Conservation (phyloP, 495 filamentous ascomycete species). For the Xylaria nigripes region DNA sequence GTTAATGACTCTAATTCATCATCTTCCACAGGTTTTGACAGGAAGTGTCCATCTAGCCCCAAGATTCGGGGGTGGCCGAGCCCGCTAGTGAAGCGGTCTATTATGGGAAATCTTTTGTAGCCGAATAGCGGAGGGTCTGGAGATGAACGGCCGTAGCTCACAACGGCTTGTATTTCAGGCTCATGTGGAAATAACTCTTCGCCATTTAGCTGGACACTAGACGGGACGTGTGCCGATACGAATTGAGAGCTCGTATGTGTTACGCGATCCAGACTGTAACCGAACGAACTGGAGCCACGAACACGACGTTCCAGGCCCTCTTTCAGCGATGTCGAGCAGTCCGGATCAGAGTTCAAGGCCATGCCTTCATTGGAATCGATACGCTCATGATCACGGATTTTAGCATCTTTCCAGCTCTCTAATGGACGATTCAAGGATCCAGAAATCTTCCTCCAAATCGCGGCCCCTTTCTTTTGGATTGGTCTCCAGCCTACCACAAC, state of each 20-base stretch:
- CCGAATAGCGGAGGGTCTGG: background rate
- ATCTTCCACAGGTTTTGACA: slow-evolving; percentile 11
- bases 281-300: background rate
- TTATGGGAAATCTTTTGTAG: slow-evolving; percentile 12
- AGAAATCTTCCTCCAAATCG: slow-evolving; percentile 21
- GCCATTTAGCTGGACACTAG: background rate
- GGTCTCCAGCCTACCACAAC: slow-evolving; percentile 7
- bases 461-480: slow-evolving; percentile 11
- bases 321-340: background rate
- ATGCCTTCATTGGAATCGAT: background rate
- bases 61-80: slow-evolving; percentile 12
- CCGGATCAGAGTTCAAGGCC: background rate
- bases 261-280: background rate
- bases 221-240: background rate
- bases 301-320: background rate
- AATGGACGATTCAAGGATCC: slow-evolving; percentile 14
- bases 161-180: background rate
- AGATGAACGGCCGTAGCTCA: background rate
- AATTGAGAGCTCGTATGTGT: background rate
- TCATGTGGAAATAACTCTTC: slow-evolving; percentile 1
- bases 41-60: slow-evolving; percentile 19
- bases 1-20: background rate
- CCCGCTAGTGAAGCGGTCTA: slow-evolving; percentile 12
- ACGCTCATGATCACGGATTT: background rate
- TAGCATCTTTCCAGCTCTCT: slow-evolving; percentile 9